These are phyloP conservation scores for Globisporangium acanthophoron DNA, from an alignment of 352 stramenopile genomes.

Conservation along the genomic window DNA sequence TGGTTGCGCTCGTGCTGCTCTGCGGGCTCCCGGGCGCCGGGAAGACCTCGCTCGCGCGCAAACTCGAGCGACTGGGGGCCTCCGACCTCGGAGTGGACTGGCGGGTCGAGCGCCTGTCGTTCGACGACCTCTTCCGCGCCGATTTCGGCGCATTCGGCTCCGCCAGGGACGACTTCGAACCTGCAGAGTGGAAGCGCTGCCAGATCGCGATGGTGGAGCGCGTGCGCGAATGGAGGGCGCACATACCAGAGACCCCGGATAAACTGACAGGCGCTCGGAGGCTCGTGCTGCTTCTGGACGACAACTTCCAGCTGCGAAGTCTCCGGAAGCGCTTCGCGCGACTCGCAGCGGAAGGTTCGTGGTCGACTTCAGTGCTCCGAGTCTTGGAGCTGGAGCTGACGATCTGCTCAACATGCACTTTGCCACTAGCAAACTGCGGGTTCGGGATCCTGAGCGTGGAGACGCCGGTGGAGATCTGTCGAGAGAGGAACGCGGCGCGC, in stretches of 20 bases:
- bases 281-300: slow-evolving; percentile 55
- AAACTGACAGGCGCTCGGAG: slow-evolving; percentile 4
- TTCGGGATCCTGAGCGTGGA: slow-evolving; percentile 44
- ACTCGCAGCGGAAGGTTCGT: slow-evolving; percentile 37
- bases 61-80: not conserved
- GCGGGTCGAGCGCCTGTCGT: slow-evolving; percentile 36
- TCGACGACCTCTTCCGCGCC: slow-evolving; percentile 47
- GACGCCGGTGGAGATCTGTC: slow-evolving; percentile 22
- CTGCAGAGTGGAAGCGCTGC: slow-evolving; percentile 40
- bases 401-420: not conserved
- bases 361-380: not conserved
- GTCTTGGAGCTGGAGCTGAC: no score
- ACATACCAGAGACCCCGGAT: not conserved
- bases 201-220: slow-evolving; percentile 39
- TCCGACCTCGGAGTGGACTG: not conserved
- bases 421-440: slow-evolving; percentile 22
- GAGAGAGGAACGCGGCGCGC: slow-evolving; percentile 34
- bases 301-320: slow-evolving; percentile 69
- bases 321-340: slow-evolving; percentile 65
- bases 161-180: slow-evolving; percentile 28
- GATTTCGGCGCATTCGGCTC: not conserved
- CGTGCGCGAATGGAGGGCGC: slow-evolving; percentile 16
- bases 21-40: slow-evolving; percentile 63
- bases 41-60: slow-evolving; percentile 53
- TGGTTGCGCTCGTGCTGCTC: slow-evolving; percentile 34